Evolutionary conservation across 352 stramenopile genomes (phyloP), one percentile per base, ranked within the genome.

Genomic region (Phytophthora melonis): DNA sequence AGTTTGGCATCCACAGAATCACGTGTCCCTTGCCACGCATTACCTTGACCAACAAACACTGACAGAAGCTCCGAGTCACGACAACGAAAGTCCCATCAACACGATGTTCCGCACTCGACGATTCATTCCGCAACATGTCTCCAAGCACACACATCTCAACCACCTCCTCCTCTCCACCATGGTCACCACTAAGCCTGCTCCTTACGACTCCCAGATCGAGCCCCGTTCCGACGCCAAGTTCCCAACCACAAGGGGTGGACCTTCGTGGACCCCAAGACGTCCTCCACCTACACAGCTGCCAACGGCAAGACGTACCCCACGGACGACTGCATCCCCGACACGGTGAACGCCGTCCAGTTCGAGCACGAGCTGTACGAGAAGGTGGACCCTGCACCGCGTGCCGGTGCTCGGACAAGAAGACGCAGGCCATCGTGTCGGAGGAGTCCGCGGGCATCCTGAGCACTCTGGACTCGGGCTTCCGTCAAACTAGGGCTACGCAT

Each of bases 381-480:
- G 25, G 65, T 72, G 19, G 74, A 70, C 56, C 43, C 50, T 16
- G 57, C 64, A 4, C 59, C 63, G 19, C 61, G 89, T 90, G 1
- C 90, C 90, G 3, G 64, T 97, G 1, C 68, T 79, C 92, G 56
- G 88, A 97, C 82, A 80, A 83, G 45, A 83, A 90, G 78, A 78
- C 60, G 27, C 66, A 80, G 16, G 82, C 77, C 11, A 97, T 72
- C 39, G 66, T 72, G 49, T 72, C 66, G 23, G 66, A 72, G 58
- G 49, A 67, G 43, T 67, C 66, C 93, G 82, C 78, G 36, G 64
- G 69, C 9, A 95, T 97, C 57, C 80, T 97, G 30, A 77, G 85
- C 36, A 88, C 94, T 63, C 61, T 97, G 9, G 75, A 79, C 54
- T 70, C 55, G 11, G 79, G 63, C 2, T 88, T 89, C n/a, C n/a